Evolutionary conservation across 2,329 filamentous ascomycete genomes (phyloP).

Genomic region (Thielaviopsis populi): DNA sequence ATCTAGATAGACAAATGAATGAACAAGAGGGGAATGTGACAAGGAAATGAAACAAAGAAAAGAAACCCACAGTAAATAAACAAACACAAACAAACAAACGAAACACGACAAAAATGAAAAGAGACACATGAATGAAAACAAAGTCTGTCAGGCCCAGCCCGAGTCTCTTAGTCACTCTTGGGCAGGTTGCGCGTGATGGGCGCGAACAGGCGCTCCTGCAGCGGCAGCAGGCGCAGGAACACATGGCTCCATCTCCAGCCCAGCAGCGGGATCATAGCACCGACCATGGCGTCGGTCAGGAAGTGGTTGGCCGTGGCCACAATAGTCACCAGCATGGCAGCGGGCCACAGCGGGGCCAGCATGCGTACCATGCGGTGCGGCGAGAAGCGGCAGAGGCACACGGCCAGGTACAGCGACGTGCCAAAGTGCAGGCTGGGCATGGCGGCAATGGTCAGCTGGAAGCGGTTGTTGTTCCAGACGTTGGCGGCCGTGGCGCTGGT

Average conservation of each 20-base stretch:
- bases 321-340: constrained; percentile 29
- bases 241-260: constrained; percentile 24
- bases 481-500: constrained; percentile 20
- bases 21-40: not conserved
- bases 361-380: constrained; percentile 26
- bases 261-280: constrained; percentile 23
- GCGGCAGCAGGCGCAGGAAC: constrained; percentile 21
- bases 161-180: constrained; percentile 8
- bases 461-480: constrained; percentile 31
- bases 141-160: not conserved
- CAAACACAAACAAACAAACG: not conserved
- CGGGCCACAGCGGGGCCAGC: constrained; percentile 30
- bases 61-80: not conserved
- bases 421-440: constrained; percentile 37
- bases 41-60: not conserved
- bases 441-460: constrained; percentile 33
- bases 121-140: not conserved
- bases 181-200: constrained; percentile 14
- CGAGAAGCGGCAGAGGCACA: constrained; percentile 26
- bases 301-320: constrained; percentile 30
- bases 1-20: no score
- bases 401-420: constrained; percentile 26
- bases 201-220: constrained; percentile 22
- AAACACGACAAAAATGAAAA: not conserved
- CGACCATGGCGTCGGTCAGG: constrained; percentile 25